These are phyloP conservation scores for Tolypocladium nubicola DNA, from an alignment of 2,329 filamentous ascomycete genomes.

Conservation along the genomic window DNA sequence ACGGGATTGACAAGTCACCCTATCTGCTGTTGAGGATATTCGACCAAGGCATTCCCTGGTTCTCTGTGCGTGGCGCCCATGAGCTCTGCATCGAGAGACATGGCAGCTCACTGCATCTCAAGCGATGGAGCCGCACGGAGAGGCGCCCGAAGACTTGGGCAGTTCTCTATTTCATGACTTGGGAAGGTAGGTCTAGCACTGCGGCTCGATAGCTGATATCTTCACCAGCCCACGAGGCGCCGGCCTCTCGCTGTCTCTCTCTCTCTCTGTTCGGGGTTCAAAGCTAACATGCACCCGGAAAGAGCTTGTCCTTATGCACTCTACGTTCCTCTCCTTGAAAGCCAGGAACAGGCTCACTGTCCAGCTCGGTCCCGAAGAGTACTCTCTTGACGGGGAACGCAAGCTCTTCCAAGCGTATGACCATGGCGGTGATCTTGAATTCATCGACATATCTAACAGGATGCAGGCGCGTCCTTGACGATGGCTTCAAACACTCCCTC, in stretches of 20 bases:
- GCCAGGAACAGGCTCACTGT: conserved; percentile 34
- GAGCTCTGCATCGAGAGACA: conserved; percentile 42
- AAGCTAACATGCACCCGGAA: neutral
- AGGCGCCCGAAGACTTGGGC: conserved; percentile 41
- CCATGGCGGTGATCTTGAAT: neutral
- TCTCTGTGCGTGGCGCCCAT: conserved; percentile 41
- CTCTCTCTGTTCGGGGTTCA: neutral
- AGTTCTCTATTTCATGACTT: conserved; percentile 44
- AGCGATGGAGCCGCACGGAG: conserved; percentile 37
- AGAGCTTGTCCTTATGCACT: conserved; percentile 52
- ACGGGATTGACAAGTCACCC: conserved; percentile 29
- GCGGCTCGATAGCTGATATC: neutral
- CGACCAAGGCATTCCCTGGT: conserved; percentile 28
- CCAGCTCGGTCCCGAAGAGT: conserved; percentile 34
- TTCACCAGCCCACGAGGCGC: neutral
- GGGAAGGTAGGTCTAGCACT: conserved; percentile 39
- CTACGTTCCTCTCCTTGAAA: conserved; percentile 47
- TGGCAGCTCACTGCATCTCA: conserved; percentile 36
- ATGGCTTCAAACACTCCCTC: conserved; percentile 41
- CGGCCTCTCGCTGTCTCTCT: neutral
- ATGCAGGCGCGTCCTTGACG: conserved; percentile 43
- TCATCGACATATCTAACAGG: neutral
- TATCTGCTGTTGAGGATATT: conserved; percentile 37
- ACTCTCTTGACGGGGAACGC: conserved; percentile 34
- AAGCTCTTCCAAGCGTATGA: conserved; percentile 46